Evolutionary conservation across 805 yeast genomes (phyloP), one percentile per base, ranked within the genome.

Genomic region (Saturnispora sekii): DNA sequence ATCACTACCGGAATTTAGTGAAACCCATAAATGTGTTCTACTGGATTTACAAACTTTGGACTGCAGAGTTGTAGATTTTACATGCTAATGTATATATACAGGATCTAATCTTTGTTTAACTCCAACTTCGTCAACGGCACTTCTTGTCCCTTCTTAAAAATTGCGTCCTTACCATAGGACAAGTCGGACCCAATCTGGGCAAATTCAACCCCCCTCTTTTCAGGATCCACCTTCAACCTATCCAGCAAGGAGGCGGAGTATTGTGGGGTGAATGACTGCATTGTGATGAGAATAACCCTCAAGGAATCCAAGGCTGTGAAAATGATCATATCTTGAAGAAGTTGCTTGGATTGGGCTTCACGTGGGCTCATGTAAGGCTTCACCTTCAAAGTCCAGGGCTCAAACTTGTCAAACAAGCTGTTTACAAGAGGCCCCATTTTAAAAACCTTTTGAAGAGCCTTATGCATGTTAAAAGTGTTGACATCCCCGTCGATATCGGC

Each of bases 191-290:
- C 89, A 21, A 78, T 60, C 10, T 44, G 49, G 1, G 84, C 76
- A 53, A 51, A 70, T 3, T 67, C 64, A 5, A 69, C 35, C 1
- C 64, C 56, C 37, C 90, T 64, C 14, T 64, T 66, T 0, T 54
- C 57, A 1, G 50, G 38, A 6, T 55, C 55, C 2, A 87, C 94
- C 10, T 70, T 74, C 43, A 90, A 59, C 44, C 85, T 66, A 55
- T 82, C 81, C 14, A 90, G 65, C 5, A 86, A 64, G 10, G 64
- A 62, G 0, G 55, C 49, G 0, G 95, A 62, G 41, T 87, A 66
- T 3, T 65, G 64, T 0, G 97, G 97, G 35, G 84, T 77, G 21
- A 90, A 69, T 2, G 96, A 86, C 47, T 73, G 79, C 30, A 83
- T 67, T 32, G 84, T 56, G 7, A 90, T 78, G 1, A 90, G 70